Percentiles rank a stretch among this genome's conserved stretches.
Evolutionary conservation across 192 early-diverging fungal genomes (phyloP).

Genomic region (Entrophospora sp.): DNA sequence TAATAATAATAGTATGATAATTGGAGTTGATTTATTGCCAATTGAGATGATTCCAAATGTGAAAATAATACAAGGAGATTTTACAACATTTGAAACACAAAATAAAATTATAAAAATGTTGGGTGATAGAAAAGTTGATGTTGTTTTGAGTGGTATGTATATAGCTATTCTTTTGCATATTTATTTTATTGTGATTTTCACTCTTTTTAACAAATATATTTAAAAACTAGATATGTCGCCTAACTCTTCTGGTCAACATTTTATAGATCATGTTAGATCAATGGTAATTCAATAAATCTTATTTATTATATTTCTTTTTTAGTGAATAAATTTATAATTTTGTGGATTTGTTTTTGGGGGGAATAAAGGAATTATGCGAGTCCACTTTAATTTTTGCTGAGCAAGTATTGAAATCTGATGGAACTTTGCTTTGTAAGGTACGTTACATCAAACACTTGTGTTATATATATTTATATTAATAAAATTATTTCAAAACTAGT

Average conservation of each 20-base stretch:
- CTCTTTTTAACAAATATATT: no score
- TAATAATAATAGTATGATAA: slow-evolving; percentile 40
- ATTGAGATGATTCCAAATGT: slow-evolving; percentile 62
- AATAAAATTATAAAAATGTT: slow-evolving; percentile 27
- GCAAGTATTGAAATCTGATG: slow-evolving; percentile 41
- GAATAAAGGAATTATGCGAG: slow-evolving; percentile 53
- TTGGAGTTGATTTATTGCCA: slow-evolving; percentile 64
- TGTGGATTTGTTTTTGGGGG: no score
- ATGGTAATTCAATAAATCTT: slow-evolving; percentile 34
- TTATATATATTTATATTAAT: neutral
- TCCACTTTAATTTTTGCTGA: slow-evolving; percentile 56
- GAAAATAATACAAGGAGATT: slow-evolving; percentile 58
- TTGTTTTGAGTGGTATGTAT: slow-evolving; percentile 52
- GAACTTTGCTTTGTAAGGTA: slow-evolving; percentile 63
- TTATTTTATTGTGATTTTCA: no score
- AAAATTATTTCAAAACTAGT: slow-evolving; percentile 24
- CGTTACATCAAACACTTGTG: neutral
- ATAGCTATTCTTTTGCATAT: no score
- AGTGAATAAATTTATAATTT: no score
- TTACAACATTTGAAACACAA: slow-evolving; percentile 39
- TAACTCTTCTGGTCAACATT: slow-evolving; percentile 61
- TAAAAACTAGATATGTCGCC: slow-evolving; percentile 92
- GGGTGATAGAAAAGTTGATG: slow-evolving; percentile 29
- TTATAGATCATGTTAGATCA: slow-evolving; percentile 54
- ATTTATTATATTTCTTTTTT: no score